Percentiles rank a stretch among this genome's conserved stretches.
These are phyloP conservation scores for Raphanus hybrid DNA, from an alignment of 441 rosid species.

Conservation along the genomic window DNA sequence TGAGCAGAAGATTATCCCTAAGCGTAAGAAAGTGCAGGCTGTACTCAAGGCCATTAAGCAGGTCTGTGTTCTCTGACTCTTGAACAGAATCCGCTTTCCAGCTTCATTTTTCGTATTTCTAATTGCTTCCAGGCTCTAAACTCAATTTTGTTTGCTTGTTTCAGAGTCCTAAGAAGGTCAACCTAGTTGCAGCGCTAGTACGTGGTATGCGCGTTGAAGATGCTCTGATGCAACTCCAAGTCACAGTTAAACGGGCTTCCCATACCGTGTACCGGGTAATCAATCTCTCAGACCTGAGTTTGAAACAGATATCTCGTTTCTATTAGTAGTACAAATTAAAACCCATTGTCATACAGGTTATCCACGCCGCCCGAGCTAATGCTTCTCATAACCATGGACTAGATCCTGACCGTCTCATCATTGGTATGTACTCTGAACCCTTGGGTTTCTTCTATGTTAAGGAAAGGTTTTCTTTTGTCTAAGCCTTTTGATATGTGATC, in stretches of 20 bases:
- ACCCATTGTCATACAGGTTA: slow-evolving; percentile 54
- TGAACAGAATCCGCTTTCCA: neutral
- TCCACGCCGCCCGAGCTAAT: slow-evolving; percentile 91
- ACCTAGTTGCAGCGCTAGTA: slow-evolving; percentile 88
- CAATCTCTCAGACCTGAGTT: neutral
- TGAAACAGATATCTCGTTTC: neutral
- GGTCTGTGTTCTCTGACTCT: slow-evolving; percentile 49
- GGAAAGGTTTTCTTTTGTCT: neutral
- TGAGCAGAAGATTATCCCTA: slow-evolving; percentile 62
- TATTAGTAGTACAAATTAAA: neutral
- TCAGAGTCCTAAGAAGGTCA: slow-evolving; percentile 94
- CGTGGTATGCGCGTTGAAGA: slow-evolving; percentile 99
- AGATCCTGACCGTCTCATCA: slow-evolving; percentile 80
- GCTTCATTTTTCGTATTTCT: neutral
- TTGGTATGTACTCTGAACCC: slow-evolving; percentile 54
- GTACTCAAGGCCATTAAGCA: slow-evolving; percentile 83
- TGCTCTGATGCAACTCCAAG: slow-evolving; percentile 88
- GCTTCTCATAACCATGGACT: slow-evolving; percentile 93
- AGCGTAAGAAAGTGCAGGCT: slow-evolving; percentile 78
- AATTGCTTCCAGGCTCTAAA: neutral
- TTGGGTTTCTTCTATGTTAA: neutral
- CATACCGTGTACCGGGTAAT: slow-evolving; percentile 87
- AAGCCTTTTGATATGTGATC: slow-evolving; percentile 13
- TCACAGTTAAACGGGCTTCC: slow-evolving; percentile 81
- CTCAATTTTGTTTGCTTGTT: slow-evolving; percentile 37